Evolutionary conservation across 2,329 filamentous ascomycete genomes (phyloP), one percentile per base, ranked within the genome.

Genomic region (Aspergillus oerlinghausenensis): DNA sequence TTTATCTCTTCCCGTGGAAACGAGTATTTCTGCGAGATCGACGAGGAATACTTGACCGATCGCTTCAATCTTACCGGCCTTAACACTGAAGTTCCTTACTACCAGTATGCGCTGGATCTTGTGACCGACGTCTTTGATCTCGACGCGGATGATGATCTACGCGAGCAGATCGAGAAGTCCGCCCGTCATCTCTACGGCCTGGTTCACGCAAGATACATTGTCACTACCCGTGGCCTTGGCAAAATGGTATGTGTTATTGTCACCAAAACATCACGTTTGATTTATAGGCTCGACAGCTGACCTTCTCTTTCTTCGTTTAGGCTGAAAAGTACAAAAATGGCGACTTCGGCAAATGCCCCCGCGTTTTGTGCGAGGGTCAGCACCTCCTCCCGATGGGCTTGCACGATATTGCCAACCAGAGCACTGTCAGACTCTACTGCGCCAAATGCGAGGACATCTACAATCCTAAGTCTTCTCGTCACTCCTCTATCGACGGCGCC

Each of bases 1-100:
- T 99, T 99, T 75, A 97, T 97, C 68, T 97, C 93, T 4, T 96
- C 92, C 5, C 86, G 94, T 55, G 94, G 94, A 63, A 97, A 99
- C 77, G 94, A 99, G 74, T 99, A 99, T 78, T 99, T 97, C 70
- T 99, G 94, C 84, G 94, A 99, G 73, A 97, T 99, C 69, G 94
- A 99, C 76, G 94, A 99, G 75, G 94, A 99, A 69, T 99, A 99
- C 76, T 83, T 99, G 49, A 97, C 92, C 52, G 94, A 99, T 75
- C 88, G 94, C 51, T 99, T 99, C 84, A 99, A 99, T 77, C 81
- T 99, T 60, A 99, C 94, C 0, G 94, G 94, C 40, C 84, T 99
- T 51, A 97, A 97, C 77, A 93, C 91, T 38, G 94, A 99, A 73
- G 94, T 99, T 14, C 90, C 96, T 70, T 97, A 97, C 80, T 99